Evolutionary conservation across 2,329 filamentous ascomycete species (phyloP), one percentile per base, ranked within the genome.

Genomic region (Ambrosiella beaveri): DNA sequence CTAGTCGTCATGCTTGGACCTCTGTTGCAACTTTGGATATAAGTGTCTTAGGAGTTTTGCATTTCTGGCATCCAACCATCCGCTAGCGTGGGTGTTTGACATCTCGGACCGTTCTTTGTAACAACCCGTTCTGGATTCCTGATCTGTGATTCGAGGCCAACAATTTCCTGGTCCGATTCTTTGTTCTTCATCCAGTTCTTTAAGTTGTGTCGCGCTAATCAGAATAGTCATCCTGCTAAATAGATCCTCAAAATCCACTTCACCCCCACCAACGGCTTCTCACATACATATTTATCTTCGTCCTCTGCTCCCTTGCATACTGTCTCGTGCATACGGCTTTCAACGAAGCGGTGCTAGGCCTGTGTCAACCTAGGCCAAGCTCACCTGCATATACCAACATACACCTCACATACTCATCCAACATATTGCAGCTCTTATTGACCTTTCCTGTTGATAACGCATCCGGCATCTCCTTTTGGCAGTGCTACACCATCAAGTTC

Each of bases 361-460:
- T 55, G 53, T 55, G 56, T 47, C 11, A 17, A 58, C 57, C 19
- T 58, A 51, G 57, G 54, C 57, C 39, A 55, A 58, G 57, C 57
- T 58, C 57, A 50, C 51, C 50, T 58, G 57, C 57, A 54, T 58
- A 56, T 56, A 56, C 54, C 27, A 44, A 47, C 36, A 56, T 47
- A 59, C 38, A 38, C 19, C 54, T 15, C 36, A 56, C 38, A 47
- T 27, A 39, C 39, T 38, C n/a, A 59, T 19, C n/a, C 56, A 37
- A 38, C 7, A n/a, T 47, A 37, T 53, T 39, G 49, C 17, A 19
- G 37, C 37, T 51, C 54, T 36, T 53, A 44, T 44, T 35, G 12
- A 13, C 40, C 35, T 51, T 51, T 19, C 47, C 19, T 51, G 47
- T 35, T 19, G 27, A 51, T 51, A 51, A 36, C 47, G 35, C 27